Conservation (phyloP, 106 monocot genomes). For the Platanthera zijinensis region DNA sequence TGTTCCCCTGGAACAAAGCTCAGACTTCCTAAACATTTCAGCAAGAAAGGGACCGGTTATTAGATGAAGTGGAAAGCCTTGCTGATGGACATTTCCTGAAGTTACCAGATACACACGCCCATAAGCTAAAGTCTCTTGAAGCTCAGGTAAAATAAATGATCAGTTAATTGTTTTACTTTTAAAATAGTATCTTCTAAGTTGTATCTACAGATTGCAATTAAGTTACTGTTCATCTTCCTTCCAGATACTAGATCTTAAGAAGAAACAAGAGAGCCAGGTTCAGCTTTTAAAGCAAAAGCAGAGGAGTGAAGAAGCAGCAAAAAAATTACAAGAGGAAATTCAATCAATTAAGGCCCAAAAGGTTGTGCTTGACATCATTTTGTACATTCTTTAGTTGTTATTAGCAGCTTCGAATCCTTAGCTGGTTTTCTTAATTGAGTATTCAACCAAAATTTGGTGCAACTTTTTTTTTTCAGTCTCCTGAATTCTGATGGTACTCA, state of each 20-base stretch:
- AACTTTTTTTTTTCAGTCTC: background rate
- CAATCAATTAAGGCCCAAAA: conserved; percentile 93
- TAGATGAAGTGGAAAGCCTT: conserved; percentile 86
- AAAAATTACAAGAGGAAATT: conserved; percentile 96
- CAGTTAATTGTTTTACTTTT: background rate
- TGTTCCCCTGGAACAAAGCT: background rate
- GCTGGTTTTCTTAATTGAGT: background rate
- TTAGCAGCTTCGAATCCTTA: background rate
- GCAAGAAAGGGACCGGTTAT: conserved; percentile 80
- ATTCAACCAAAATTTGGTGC: background rate
- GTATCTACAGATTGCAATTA: background rate
- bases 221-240: conserved; percentile 1
- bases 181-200: background rate
- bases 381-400: background rate
- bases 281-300: conserved; percentile 96
- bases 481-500: conserved; percentile 1
- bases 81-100: conserved; percentile 65
- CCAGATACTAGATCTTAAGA: conserved; percentile 92
- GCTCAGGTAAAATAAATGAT: conserved; percentile 51
- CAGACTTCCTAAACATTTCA: conserved; percentile 32
- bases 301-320: conserved; percentile 92
- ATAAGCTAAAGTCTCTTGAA: conserved; percentile 90
- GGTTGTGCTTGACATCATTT: conserved; percentile 20
- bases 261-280: conserved; percentile 98
- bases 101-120: conserved; percentile 56